Conservation (phyloP, 768 basidiomycete species). For the Pluteus cervinus region DNA sequence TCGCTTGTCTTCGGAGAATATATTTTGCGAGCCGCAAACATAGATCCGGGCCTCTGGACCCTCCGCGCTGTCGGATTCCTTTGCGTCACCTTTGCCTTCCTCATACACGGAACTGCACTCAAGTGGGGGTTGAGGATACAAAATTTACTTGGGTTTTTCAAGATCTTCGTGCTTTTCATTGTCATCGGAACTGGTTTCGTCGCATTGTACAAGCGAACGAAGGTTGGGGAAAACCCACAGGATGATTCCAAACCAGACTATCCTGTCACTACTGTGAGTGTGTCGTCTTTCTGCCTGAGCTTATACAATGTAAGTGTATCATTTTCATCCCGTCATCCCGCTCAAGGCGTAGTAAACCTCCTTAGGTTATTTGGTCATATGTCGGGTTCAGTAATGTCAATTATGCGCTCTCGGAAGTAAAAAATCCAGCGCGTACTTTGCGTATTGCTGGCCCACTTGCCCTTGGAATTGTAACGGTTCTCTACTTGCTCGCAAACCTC, state of each 20-base stretch:
- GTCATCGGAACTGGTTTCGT: constrained; percentile 45
- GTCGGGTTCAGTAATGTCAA: constrained; percentile 65
- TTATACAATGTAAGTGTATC: constrained; percentile 38
- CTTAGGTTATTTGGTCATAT: constrained; percentile 43
- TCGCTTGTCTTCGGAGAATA: constrained; percentile 59
- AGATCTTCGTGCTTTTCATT: constrained; percentile 41
- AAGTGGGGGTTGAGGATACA: constrained; percentile 55
- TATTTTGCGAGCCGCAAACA: constrained; percentile 26
- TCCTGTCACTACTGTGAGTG: constrained; percentile 39
- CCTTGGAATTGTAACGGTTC: constrained; percentile 41
- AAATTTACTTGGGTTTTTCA: constrained; percentile 56
- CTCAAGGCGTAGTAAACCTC: background rate
- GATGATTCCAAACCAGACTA: constrained; percentile 27
- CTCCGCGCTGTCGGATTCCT: constrained; percentile 29
- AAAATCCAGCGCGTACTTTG: constrained; percentile 56
- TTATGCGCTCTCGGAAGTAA: constrained; percentile 60
- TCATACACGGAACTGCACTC: constrained; percentile 38
- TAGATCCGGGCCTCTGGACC: constrained; percentile 22
- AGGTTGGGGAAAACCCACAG: constrained; percentile 12
- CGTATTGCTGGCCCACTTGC: constrained; percentile 61
- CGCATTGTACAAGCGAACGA: constrained; percentile 18
- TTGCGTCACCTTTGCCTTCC: constrained; percentile 28
- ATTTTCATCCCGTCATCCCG: background rate
- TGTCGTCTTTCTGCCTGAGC: constrained; percentile 44
- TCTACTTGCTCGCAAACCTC: constrained; percentile 58